Base-by-base conservation (phyloP, 371 early-diverging fungal genomes). In the Synchytrium microbalum region DNA sequence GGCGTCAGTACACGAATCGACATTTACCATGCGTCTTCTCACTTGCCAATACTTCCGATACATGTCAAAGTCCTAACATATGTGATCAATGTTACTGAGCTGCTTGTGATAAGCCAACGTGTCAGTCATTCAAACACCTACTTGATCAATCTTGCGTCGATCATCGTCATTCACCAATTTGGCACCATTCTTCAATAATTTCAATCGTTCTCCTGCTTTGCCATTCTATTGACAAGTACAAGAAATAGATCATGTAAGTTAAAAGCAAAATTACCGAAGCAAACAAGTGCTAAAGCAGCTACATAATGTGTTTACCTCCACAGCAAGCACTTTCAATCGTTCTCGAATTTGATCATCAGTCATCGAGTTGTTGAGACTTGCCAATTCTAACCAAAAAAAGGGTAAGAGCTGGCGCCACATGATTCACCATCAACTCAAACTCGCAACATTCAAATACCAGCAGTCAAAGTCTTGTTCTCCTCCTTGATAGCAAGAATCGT, bases 1-100 rank as follows among this genome's bases (percentile, higher is more conserved):
- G n/a, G n/a, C n/a, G n/a, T n/a, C n/a, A n/a, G n/a, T n/a, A n/a
- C n/a, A n/a, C n/a, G n/a, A n/a, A n/a, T n/a, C 19, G 10, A 38
- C 46, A 19, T 19, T 38, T 38, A 38, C 46, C 72, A 75, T 69
- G 57, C 72, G 67, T 67, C 76, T 79, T 33, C 83, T 67, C 19
- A 67, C 33, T 30, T 69, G 58, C 83, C 83, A 83, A 58, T 72
- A 67, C 59, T 70, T 73, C 29, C 71, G 60, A 67, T 69, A 71
- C 26, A 56, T 61, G 2, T 69, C 71, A 19, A 73, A 64, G 2
- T 65, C 26, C 23, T 38, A 19, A 5, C 5, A 38, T 38, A 5
- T 38, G 10, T 19, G 19, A 10, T 10, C 10, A 10, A 19, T 5
- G 46, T 38, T 38, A 38, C 10, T 38, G 5, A 5, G 10, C 10